These are phyloP conservation scores for Cunninghamia lanceolata DNA, from an alignment of 75 land plant genomes.

Conservation along the genomic window DNA sequence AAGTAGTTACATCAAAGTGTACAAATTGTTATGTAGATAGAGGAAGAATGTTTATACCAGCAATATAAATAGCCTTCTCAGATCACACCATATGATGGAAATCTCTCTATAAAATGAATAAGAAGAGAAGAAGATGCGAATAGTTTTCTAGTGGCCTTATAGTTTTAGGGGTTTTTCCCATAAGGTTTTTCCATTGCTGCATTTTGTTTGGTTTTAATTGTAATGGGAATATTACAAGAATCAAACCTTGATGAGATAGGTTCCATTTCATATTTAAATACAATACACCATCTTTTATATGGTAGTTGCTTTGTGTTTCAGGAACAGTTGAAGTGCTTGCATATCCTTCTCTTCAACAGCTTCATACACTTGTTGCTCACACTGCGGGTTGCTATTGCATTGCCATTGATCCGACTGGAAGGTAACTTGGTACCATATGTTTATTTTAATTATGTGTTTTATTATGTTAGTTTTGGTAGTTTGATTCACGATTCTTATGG, in stretches of 20 bases:
- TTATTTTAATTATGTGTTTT: neutral
- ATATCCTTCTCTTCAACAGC: slow-evolving; percentile 79
- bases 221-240: neutral
- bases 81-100: neutral
- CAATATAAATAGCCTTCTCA: neutral
- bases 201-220: neutral
- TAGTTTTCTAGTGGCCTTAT: neutral
- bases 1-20: neutral
- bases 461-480: neutral
- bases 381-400: slow-evolving; percentile 99
- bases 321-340: slow-evolving; percentile 91
- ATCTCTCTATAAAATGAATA: neutral
- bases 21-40: neutral
- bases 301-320: slow-evolving; percentile 9
- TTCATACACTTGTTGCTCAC: slow-evolving; percentile 83
- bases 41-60: neutral
- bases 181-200: neutral
- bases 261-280: neutral
- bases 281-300: neutral
- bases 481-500: neutral
- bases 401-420: slow-evolving; percentile 96
- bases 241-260: neutral
- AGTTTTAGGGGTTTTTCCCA: neutral
- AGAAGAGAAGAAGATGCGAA: neutral
- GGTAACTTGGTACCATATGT: slow-evolving; percentile 25